Evolutionary conservation across 1,284 basidiomycete species (phyloP).

Genomic region (Ceratobasidium sp.): DNA sequence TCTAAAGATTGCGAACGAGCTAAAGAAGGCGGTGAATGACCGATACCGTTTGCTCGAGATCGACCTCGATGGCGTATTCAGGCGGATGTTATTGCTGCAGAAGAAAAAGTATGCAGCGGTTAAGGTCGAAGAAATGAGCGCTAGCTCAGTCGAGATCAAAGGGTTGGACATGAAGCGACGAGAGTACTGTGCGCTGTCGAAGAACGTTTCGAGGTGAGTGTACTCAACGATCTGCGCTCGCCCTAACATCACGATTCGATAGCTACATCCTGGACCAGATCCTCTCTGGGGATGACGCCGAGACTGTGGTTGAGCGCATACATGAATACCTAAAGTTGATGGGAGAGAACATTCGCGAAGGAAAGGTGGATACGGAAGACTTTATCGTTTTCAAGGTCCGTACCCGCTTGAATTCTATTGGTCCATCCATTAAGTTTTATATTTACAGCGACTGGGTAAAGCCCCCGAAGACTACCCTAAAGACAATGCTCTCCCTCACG

Average conservation of each 20-base stretch:
- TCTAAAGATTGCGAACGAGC: slow-evolving; percentile 88
- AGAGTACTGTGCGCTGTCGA: slow-evolving; percentile 94
- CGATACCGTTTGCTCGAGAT: slow-evolving; percentile 96
- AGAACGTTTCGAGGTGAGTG: slow-evolving; percentile 89
- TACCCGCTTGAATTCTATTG: slow-evolving; percentile 12
- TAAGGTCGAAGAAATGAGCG: slow-evolving; percentile 85
- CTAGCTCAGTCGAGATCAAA: slow-evolving; percentile 89
- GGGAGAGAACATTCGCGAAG: slow-evolving; percentile 79
- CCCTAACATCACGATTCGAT: slow-evolving; percentile 21
- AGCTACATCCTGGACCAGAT: slow-evolving; percentile 92
- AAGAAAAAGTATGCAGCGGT: slow-evolving; percentile 99
- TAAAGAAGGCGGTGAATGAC: slow-evolving; percentile 97
- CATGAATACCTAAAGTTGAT: slow-evolving; percentile 89
- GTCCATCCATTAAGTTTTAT: background rate
- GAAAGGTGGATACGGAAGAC: slow-evolving; percentile 86
- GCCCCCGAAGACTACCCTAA: slow-evolving; percentile 97
- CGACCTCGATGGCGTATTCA: slow-evolving; percentile 94
- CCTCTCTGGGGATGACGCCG: slow-evolving; percentile 90
- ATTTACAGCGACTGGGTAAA: slow-evolving; percentile 83
- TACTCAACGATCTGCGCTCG: background rate
- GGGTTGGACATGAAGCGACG: slow-evolving; percentile 99
- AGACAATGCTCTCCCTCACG: slow-evolving; percentile 93
- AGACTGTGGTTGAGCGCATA: slow-evolving; percentile 89
- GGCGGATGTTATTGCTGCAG: slow-evolving; percentile 91
- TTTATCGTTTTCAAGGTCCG: slow-evolving; percentile 92